These are phyloP conservation scores for Penicillium sp. DNA, from an alignment of 2,329 filamentous ascomycete genomes.

Conservation along the genomic window DNA sequence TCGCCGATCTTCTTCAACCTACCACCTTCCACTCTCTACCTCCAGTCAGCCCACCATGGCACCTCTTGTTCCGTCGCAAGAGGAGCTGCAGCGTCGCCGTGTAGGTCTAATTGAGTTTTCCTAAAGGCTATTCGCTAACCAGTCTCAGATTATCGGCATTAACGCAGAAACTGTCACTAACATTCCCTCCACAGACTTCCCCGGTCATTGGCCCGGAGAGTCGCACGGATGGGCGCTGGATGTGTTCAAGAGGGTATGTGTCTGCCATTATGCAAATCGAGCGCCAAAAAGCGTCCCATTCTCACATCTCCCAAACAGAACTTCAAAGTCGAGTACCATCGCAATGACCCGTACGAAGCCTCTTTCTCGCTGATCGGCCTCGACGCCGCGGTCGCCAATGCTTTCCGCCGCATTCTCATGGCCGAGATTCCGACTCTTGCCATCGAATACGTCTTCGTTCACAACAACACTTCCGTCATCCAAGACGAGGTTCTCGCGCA, in stretches of 20 bases:
- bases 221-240: conserved; percentile 74
- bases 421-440: conserved; percentile 91
- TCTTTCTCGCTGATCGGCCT: conserved; percentile 89
- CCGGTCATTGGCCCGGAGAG: conserved; percentile 84
- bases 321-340: conserved; percentile 76
- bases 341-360: conserved; percentile 69
- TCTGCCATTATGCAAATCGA: not conserved
- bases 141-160: conserved; percentile 70
- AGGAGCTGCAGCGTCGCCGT: conserved; percentile 43
- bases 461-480: conserved; percentile 96
- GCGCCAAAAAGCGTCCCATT: not conserved
- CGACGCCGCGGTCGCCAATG: conserved; percentile 91
- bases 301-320: conserved; percentile 40
- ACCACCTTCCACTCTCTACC: conserved; percentile 16
- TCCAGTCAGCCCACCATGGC: conserved; percentile 35
- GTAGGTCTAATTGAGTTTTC: conserved; percentile 24
- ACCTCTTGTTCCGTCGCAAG: conserved; percentile 40
- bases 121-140: conserved; percentile 1
- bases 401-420: conserved; percentile 93
- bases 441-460: conserved; percentile 87
- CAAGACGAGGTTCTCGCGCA: conserved; percentile 95
- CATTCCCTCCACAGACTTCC: conserved; percentile 85
- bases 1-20: conserved; percentile 20
- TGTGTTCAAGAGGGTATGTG: conserved; percentile 59
- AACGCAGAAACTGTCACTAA: conserved; percentile 87